phyloP scores from a whole-genome alignment of 768 basidiomycete genomes.

The Pisolithus microcarpus region DNA sequence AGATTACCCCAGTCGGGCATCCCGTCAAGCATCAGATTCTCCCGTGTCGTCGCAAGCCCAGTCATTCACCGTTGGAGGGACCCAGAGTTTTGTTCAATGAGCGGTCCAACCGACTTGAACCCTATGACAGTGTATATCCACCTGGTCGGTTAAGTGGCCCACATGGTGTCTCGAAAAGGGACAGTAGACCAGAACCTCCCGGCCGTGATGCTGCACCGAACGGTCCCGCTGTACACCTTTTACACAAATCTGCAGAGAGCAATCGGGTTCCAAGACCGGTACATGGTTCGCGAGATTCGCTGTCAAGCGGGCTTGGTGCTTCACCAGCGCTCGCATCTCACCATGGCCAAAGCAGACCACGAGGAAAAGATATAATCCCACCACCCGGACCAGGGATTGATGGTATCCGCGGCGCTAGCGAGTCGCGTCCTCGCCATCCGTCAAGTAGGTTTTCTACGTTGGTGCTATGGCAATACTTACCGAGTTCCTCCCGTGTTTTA shows the following conservation, averaged over 20 bases:
- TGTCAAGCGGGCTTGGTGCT: slow-evolving; percentile 6
- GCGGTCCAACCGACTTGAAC: slow-evolving; percentile 83
- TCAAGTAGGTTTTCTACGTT: slow-evolving; percentile 15
- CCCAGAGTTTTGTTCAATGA: slow-evolving; percentile 92
- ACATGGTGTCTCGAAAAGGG: slow-evolving; percentile 30
- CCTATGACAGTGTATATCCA: slow-evolving; percentile 53
- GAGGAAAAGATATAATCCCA: slow-evolving; percentile 12
- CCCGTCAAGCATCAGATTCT: slow-evolving; percentile 26
- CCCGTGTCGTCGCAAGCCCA: slow-evolving; percentile 31
- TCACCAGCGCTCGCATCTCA: slow-evolving; percentile 8
- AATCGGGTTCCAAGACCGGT: slow-evolving; percentile 11
- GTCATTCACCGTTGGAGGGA: slow-evolving; percentile 47
- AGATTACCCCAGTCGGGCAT: slow-evolving; percentile 31
- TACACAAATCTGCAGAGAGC: slow-evolving; percentile 46
- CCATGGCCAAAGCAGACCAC: slow-evolving; percentile 13
- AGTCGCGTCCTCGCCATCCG: slow-evolving; percentile 17
- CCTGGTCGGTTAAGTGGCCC: slow-evolving; percentile 33
- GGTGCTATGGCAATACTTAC: slow-evolving; percentile 16
- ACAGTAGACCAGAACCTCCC: slow-evolving; percentile 36
- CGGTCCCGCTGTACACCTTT: slow-evolving; percentile 40
- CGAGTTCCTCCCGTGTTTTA: slow-evolving; percentile 20
- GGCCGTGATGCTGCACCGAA: slow-evolving; percentile 43
- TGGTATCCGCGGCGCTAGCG: slow-evolving; percentile 13
- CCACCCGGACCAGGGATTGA: slow-evolving; percentile 8
- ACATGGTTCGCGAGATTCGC: slow-evolving; percentile 14